Evolutionary conservation across 2,329 filamentous ascomycete species (phyloP).

Genomic region (Leptographium wingfieldii): DNA sequence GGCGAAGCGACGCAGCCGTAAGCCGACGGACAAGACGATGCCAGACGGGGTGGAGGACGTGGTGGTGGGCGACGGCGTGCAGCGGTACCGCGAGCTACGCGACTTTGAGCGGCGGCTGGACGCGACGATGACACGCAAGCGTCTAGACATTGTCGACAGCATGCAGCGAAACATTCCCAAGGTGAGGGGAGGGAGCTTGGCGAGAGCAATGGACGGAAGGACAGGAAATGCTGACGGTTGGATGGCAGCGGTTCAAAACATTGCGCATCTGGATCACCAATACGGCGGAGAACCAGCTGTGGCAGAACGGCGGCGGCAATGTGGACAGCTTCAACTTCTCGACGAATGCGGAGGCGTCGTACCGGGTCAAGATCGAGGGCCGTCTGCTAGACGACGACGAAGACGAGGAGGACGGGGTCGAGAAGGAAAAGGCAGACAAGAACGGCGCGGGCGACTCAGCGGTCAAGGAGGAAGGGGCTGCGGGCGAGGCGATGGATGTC

Average conservation of each 20-base stretch:
- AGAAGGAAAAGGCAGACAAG: background rate
- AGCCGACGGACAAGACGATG: conserved; percentile 89
- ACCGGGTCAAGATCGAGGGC: conserved; percentile 85
- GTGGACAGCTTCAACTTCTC: conserved; percentile 73
- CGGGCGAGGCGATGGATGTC: conserved; percentile 45
- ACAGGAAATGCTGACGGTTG: conserved; percentile 4
- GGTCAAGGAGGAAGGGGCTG: conserved; percentile 16
- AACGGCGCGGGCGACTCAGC: background rate
- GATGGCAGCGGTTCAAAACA: conserved; percentile 56
- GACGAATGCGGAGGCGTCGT: conserved; percentile 64
- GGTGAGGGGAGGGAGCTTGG: conserved; percentile 28
- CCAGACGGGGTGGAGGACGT: conserved; percentile 80
- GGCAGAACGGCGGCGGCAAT: conserved; percentile 63
- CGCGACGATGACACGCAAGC: conserved; percentile 86
- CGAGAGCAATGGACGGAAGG: background rate
- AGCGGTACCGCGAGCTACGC: conserved; percentile 71
- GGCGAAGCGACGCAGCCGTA: conserved; percentile 69
- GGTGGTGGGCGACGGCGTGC: conserved; percentile 68
- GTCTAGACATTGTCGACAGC: conserved; percentile 77
- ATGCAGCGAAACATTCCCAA: conserved; percentile 46
- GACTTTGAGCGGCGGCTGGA: conserved; percentile 83
- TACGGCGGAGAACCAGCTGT: conserved; percentile 84
- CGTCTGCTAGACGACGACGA: conserved; percentile 62
- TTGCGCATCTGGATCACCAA: conserved; percentile 92
- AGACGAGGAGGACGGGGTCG: conserved; percentile 35